These are phyloP conservation scores for Plasmodium yoelii DNA, from an alignment of 169 alveolate species.

Conservation along the genomic window DNA sequence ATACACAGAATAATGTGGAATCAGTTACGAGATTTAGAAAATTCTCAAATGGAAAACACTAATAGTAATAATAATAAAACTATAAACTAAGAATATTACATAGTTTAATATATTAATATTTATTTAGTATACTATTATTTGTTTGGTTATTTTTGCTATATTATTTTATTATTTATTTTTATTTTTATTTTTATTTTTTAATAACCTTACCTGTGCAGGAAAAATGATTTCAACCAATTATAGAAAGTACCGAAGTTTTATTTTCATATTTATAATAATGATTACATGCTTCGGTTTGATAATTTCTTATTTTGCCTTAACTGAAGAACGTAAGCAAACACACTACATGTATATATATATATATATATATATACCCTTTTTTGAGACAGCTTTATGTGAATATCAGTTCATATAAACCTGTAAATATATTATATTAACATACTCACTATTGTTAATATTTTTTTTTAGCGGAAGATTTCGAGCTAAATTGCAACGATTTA, in stretches of 20 bases:
- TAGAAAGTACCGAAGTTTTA: conserved; percentile 26
- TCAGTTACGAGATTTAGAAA: conserved; percentile 28
- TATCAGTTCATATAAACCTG: background rate
- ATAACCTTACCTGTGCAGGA: background rate
- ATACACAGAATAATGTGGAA: conserved; percentile 33
- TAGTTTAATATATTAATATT: no score
- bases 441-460: background rate
- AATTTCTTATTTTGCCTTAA: conserved; percentile 26
- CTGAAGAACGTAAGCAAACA: conserved; percentile 11
- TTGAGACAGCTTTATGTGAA: background rate
- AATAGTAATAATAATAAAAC: background rate
- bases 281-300: conserved; percentile 5
- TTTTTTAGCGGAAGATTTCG: conserved; percentile 25
- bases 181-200: no score
- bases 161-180: no score
- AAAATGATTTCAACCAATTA: background rate
- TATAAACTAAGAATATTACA: background rate
- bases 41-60: background rate
- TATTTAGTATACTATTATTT: no score
- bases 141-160: no score
- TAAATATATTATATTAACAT: background rate
- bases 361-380: background rate
- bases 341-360: background rate
- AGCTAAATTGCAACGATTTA: conserved; percentile 33
- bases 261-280: conserved; percentile 17